A percentile compares a stretch with the other conserved stretches of the same genome.
Conservation (phyloP, 768 basidiomycete genomes). For the Russula dissimulans region DNA sequence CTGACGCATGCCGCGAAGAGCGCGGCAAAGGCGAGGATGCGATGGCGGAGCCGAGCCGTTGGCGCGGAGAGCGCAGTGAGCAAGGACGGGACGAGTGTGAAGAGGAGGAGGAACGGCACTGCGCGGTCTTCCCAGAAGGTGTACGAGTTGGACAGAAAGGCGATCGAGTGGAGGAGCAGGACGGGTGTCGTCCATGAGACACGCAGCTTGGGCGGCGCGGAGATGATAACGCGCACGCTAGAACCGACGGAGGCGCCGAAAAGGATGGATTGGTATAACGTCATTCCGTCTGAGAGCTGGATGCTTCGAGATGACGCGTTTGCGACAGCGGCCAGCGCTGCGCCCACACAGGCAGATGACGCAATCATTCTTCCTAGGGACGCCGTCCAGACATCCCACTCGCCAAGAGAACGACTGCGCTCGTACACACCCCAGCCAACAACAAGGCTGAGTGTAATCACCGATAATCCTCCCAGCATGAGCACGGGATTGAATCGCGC, state of each 20-base stretch:
- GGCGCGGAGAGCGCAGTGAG: constrained; percentile 60
- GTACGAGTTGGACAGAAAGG: constrained; percentile 91
- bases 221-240: constrained; percentile 26
- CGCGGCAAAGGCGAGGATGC: constrained; percentile 64
- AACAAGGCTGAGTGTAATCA: constrained; percentile 48
- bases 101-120: constrained; percentile 62
- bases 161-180: constrained; percentile 57
- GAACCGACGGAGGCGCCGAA: constrained; percentile 28
- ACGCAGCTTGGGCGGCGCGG: constrained; percentile 17
- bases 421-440: constrained; percentile 49
- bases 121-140: constrained; percentile 95
- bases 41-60: constrained; percentile 54
- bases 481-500: constrained; percentile 82
- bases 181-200: constrained; percentile 31
- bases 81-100: constrained; percentile 51
- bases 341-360: neutral
- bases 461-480: constrained; percentile 62
- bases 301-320: neutral
- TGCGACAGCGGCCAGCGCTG: neutral
- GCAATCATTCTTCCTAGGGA: constrained; percentile 2
- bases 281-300: constrained; percentile 20
- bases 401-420: constrained; percentile 33
- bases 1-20: constrained; percentile 62
- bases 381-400: constrained; percentile 39
- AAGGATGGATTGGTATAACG: constrained; percentile 2